Evolutionary conservation across 345 rosid genomes (phyloP).

Genomic region (Pugionium cornutum): DNA sequence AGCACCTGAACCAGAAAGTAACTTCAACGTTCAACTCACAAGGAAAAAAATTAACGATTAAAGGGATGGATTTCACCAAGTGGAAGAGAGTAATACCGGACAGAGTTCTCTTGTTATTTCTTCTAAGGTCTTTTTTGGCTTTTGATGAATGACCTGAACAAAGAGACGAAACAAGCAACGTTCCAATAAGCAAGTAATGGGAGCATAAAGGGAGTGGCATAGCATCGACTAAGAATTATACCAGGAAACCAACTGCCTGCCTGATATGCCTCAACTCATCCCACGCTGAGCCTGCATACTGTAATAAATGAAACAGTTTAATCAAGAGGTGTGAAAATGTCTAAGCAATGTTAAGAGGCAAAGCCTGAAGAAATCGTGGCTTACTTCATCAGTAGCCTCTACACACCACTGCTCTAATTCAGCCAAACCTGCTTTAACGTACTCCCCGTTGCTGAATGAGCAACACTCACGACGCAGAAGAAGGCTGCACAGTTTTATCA

Average conservation of each 20-base stretch:
- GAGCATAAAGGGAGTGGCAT: not conserved
- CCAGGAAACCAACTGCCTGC: constrained; percentile 89
- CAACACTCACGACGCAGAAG: constrained; percentile 89
- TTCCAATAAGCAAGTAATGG: not conserved
- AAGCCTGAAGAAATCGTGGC: constrained; percentile 31
- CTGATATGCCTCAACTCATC: constrained; percentile 86
- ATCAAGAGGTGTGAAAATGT: constrained; percentile 12
- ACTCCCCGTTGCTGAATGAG: constrained; percentile 89
- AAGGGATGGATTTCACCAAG: not conserved
- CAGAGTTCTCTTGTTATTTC: constrained; percentile 92
- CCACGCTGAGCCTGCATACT: constrained; percentile 89
- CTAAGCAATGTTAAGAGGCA: constrained; percentile 14
- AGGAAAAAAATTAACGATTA: not conserved
- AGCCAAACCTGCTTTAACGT: constrained; percentile 76
- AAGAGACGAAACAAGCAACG: not conserved
- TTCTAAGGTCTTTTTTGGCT: constrained; percentile 83
- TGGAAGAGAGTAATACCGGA: not conserved
- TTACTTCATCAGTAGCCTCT: constrained; percentile 74
- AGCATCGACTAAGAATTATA: constrained; percentile 38
- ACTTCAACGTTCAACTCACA: not conserved
- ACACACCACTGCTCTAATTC: constrained; percentile 81
- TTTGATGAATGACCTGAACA: constrained; percentile 89
- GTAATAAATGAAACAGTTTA: constrained; percentile 45
- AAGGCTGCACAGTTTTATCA: constrained; percentile 57
- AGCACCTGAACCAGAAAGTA: constrained; percentile 55